Conservation (phyloP, 1,284 basidiomycete genomes). For the Cystobasidiaceae sp. region DNA sequence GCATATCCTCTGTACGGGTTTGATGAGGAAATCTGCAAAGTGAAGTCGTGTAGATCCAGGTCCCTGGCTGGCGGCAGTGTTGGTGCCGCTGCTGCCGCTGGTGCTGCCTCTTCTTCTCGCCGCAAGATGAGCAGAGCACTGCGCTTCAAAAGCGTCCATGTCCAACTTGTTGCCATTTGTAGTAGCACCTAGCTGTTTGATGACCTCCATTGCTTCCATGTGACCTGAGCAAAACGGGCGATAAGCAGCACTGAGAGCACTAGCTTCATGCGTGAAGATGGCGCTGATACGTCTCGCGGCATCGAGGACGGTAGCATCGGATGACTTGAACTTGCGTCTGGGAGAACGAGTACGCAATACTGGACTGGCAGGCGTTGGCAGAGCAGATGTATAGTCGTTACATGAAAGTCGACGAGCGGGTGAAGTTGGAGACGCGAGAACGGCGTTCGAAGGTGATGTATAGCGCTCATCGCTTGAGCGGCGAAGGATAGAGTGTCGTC, state of each 20-base stretch:
- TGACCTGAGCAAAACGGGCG: conserved; percentile 78
- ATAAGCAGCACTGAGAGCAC: conserved; percentile 66
- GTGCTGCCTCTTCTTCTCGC: conserved; percentile 40
- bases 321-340: conserved; percentile 36
- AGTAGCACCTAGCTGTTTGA: conserved; percentile 48
- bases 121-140: conserved; percentile 51
- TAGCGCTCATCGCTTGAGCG: too few species aligned
- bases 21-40: conserved; percentile 43
- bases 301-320: conserved; percentile 26
- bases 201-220: conserved; percentile 66
- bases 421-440: too few species aligned
- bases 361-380: too few species aligned
- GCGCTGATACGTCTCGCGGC: conserved; percentile 23
- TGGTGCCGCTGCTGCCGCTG: conserved; percentile 20
- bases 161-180: conserved; percentile 56
- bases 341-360: too few species aligned
- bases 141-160: conserved; percentile 75
- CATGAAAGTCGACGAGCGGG: too few species aligned
- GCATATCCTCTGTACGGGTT: conserved; percentile 44
- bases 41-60: conserved; percentile 33
- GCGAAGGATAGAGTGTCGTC: too few species aligned
- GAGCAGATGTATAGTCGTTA: too few species aligned
- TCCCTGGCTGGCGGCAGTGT: too few species aligned
- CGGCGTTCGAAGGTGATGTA: too few species aligned
- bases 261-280: conserved; percentile 28